phyloP scores from a whole-genome alignment of 768 basidiomycete genomes.

The Boletus insuetus region DNA sequence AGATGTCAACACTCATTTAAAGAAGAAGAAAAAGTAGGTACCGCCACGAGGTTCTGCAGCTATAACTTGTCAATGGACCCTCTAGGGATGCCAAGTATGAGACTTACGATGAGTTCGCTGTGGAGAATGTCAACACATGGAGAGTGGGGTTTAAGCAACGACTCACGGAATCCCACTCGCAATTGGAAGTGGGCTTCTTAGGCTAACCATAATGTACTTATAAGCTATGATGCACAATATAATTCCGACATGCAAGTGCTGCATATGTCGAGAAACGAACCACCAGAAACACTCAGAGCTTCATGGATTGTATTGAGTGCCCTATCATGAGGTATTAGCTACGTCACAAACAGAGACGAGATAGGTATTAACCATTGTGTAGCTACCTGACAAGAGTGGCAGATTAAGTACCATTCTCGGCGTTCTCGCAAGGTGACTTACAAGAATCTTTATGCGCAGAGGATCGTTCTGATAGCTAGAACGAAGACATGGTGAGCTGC shows the following conservation, averaged over 20 bases:
- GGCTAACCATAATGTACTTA: not conserved
- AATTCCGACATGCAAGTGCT: not conserved
- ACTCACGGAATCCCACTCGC: not conserved
- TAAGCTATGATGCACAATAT: not conserved
- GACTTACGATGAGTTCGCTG: not conserved
- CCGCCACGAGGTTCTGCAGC: not conserved
- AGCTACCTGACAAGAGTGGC: not conserved
- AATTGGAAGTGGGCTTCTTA: not conserved
- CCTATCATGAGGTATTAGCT: not conserved
- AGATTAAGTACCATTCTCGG: not conserved
- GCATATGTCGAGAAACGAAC: slow-evolving; percentile 2
- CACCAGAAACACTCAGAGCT: slow-evolving; percentile 1
- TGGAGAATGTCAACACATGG: not conserved
- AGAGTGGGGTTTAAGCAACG: not conserved
- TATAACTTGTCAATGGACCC: not conserved
- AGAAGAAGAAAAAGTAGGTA: not conserved
- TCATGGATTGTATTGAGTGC: slow-evolving; percentile 5
- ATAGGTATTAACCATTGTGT: not conserved
- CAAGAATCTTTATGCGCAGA: not conserved
- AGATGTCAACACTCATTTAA: not conserved
- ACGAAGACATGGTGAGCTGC: not conserved
- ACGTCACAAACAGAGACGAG: too few relatives aligned
- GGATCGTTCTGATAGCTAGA: not conserved
- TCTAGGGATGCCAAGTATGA: not conserved
- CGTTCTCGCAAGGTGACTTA: not conserved